A percentile compares a stretch with the other conserved stretches of the same genome.
Evolutionary conservation across 495 filamentous ascomycete species (phyloP).

Genomic region (Penicillium mononematosum): DNA sequence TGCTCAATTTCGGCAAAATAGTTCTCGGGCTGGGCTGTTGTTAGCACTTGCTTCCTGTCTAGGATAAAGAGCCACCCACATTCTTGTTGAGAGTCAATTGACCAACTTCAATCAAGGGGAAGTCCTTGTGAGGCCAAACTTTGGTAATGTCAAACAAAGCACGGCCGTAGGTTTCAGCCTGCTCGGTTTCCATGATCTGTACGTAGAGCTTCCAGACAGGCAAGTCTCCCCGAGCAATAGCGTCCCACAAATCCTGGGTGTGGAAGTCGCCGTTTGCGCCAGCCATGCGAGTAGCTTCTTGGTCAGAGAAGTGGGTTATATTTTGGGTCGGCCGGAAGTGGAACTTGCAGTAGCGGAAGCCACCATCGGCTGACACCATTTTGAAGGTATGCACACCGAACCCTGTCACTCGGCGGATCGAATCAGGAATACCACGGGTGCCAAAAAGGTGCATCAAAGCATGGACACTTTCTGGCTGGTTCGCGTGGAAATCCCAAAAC

Average conservation of each 20-base stretch:
- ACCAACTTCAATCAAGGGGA: conserved; percentile 42
- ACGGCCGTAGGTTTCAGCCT: conserved; percentile 32
- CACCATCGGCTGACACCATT: conserved; percentile 53
- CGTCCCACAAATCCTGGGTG: conserved; percentile 37
- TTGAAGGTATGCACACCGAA: conserved; percentile 69
- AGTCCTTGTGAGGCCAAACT: conserved; percentile 42
- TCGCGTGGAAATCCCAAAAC: conserved; percentile 55
- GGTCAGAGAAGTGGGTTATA: conserved; percentile 52
- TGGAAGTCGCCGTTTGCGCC: conserved; percentile 46
- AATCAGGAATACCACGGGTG: conserved; percentile 62
- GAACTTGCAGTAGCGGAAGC: conserved; percentile 61
- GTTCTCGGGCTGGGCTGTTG: conserved; percentile 28
- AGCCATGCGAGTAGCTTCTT: conserved; percentile 52
- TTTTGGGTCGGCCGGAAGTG: conserved; percentile 63
- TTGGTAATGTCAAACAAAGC: conserved; percentile 49
- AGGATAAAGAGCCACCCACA: conserved; percentile 14
- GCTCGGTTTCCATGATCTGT: conserved; percentile 47
- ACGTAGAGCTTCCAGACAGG: conserved; percentile 40
- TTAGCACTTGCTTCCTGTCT: conserved; percentile 24
- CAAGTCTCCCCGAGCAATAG: conserved; percentile 32
- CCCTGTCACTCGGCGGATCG: conserved; percentile 61
- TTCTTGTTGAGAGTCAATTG: conserved; percentile 43
- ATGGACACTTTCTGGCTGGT: conserved; percentile 51
- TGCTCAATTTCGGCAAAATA: conserved; percentile 48
- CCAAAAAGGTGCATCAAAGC: conserved; percentile 68